phyloP scores from a whole-genome alignment of 2,329 filamentous ascomycete genomes.

The Fusarium keratoplasticum region DNA sequence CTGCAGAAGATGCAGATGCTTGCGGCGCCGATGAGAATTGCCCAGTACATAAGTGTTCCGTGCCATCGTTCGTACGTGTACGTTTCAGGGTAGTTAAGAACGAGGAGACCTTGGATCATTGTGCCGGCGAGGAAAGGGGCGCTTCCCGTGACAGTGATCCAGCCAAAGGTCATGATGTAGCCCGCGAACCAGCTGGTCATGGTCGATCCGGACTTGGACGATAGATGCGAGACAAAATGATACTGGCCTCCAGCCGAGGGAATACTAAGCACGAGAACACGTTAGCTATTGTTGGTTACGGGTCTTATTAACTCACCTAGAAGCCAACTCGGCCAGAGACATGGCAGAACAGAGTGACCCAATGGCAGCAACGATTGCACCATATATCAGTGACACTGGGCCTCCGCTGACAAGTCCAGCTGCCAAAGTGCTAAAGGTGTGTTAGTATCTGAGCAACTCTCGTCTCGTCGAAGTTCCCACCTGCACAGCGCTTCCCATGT shows the following conservation, averaged over 20 bases:
- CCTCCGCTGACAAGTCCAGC: constrained; percentile 29
- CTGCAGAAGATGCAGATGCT: constrained; percentile 26
- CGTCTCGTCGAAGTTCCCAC: not conserved
- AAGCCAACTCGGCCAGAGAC: constrained; percentile 34
- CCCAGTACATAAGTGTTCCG: constrained; percentile 33
- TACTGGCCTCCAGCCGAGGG: constrained; percentile 33
- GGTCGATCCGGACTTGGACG: not conserved
- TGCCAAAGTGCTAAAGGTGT: constrained; percentile 17
- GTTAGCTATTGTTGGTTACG: not conserved
- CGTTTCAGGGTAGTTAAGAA: constrained; percentile 23
- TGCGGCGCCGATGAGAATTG: constrained; percentile 1
- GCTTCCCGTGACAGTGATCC: constrained; percentile 25
- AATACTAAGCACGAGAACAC: not conserved
- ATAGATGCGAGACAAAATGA: constrained; percentile 27
- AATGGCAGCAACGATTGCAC: constrained; percentile 11
- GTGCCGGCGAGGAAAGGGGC: constrained; percentile 34
- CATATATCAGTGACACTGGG: constrained; percentile 30
- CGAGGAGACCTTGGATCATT: constrained; percentile 29
- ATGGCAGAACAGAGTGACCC: constrained; percentile 33
- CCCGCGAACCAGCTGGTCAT: constrained; percentile 30
- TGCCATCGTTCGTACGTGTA: constrained; percentile 34
- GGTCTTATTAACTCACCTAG: constrained; percentile 4
- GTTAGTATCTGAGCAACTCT: not conserved
- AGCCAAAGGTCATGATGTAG: constrained; percentile 30
- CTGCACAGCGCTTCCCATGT: constrained; percentile 39